Evolutionary conservation across 139 green algal genomes (phyloP), one percentile per base, ranked within the genome.

Genomic region (Chlamydomonas sphaeroides): DNA sequence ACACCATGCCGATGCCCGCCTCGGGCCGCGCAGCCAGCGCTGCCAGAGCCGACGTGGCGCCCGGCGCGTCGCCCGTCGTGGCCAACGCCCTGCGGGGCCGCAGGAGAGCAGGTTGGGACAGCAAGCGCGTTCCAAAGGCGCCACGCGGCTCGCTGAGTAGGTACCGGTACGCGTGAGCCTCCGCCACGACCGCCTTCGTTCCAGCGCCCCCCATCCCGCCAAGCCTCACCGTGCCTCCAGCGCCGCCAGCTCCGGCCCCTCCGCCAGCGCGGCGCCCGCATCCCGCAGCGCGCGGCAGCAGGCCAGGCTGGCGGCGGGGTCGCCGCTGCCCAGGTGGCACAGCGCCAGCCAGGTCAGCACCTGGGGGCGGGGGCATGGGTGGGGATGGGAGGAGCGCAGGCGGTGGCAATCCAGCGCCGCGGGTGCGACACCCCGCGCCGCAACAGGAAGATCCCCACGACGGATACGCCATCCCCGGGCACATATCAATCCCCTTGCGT

Each of bases 311-410:
- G 65, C 77, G 7, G 18, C 77, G 45, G 48, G 35, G 77, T 84
- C 77, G 20, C 77, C 77, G 17, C 35, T 49, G 2, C n/a, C 77
- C 41, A 56, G 30, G 36, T 76, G 65, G 65, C 77, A 84, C 35
- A 72, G 65, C 0, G 77, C 77, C 77, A 84, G 63, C 77, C 77
- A 84, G 17, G 49, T 23, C 25, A 84, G 65, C 2, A 84, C 77
- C 77, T 84, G 65, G 7, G 65, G 23, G 23, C 21, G 32, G 26
- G 57, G 5, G 30, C 28, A 36, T 67, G 33, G 63, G 36, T 18
- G 6, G 8, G 38, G 45, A 53, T 53, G 45, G 14, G 45, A 14
- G 45, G n/a, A n/a, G n/a, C n/a, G n/a, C n/a, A n/a, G n/a, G n/a
- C n/a, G n/a, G n/a, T n/a, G n/a, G n/a, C n/a, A n/a, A n/a, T n/a